Percentiles rank a stretch among this genome's conserved stretches.
These are phyloP conservation scores for Tephrocybe rancida DNA, from an alignment of 768 basidiomycete species.

Conservation along the genomic window DNA sequence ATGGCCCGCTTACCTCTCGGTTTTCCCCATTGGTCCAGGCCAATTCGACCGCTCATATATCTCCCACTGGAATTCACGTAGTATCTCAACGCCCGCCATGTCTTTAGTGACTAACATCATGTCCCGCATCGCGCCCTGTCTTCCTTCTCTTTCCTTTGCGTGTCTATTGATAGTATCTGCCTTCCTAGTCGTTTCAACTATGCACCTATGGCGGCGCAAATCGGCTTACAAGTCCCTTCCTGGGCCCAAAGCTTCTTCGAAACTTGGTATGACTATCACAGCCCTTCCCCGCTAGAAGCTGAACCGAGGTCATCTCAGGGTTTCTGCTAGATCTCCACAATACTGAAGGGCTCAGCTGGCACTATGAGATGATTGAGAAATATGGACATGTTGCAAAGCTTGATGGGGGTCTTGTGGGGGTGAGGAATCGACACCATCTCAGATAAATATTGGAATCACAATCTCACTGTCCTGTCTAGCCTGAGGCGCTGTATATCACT, in stretches of 20 bases:
- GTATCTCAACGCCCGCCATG: too few relatives aligned
- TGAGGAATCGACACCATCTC: slow-evolving; percentile 4
- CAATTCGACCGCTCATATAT: too few relatives aligned
- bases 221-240: slow-evolving; percentile 11
- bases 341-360: slow-evolving; percentile 20
- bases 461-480: slow-evolving; percentile 5
- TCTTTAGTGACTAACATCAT: background rate
- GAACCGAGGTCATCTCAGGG: slow-evolving; percentile 10
- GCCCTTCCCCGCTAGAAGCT: background rate
- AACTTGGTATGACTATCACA: slow-evolving; percentile 6
- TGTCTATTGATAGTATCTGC: background rate
- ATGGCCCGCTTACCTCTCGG: too few relatives aligned
- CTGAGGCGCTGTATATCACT: slow-evolving; percentile 26
- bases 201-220: slow-evolving; percentile 3
- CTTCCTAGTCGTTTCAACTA: background rate
- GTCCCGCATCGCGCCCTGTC: background rate
- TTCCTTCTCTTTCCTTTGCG: background rate
- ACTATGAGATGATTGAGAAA: slow-evolving; percentile 22
- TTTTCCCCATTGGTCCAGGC: too few relatives aligned
- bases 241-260: slow-evolving; percentile 18
- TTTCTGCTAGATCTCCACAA: slow-evolving; percentile 24
- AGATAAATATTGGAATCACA: too few relatives aligned
- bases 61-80: too few relatives aligned
- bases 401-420: slow-evolving; percentile 20
- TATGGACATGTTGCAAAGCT: slow-evolving; percentile 24